These are phyloP conservation scores for Mycena olivaceomarginata DNA, from an alignment of 768 basidiomycete species.

Conservation along the genomic window DNA sequence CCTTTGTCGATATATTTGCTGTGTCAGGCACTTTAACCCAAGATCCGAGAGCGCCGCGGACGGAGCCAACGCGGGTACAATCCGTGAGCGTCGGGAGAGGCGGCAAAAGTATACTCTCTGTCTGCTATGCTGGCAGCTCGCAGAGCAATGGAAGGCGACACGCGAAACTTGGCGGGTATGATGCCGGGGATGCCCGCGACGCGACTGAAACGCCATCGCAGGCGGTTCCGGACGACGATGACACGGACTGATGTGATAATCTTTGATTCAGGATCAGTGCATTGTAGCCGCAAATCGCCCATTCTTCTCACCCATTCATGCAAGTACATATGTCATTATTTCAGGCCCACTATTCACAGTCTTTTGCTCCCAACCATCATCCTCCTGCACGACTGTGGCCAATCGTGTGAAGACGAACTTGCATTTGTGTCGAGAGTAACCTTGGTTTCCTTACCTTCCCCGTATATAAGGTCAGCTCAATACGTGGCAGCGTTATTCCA, in stretches of 20 bases:
- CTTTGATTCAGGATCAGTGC: constrained; percentile 14
- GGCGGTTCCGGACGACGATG: neutral
- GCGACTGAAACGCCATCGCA: neutral
- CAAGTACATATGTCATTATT: constrained; percentile 21
- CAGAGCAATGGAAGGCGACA: too few relatives aligned
- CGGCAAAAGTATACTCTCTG: neutral
- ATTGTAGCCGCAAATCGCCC: neutral
- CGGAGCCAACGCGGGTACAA: constrained; percentile 11
- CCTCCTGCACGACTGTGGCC: neutral
- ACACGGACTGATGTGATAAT: constrained; percentile 17
- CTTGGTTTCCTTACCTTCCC: neutral
- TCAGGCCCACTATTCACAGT: neutral
- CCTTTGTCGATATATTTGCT: constrained; percentile 29
- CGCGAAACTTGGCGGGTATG: neutral
- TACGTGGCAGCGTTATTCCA: neutral
- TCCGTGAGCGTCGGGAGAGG: neutral
- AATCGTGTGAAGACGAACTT: neutral
- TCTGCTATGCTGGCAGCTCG: neutral
- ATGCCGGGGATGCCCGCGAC: neutral
- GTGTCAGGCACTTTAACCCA: constrained; percentile 15
- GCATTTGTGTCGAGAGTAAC: neutral
- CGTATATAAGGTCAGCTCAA: constrained; percentile 13
- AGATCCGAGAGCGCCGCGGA: constrained; percentile 26
- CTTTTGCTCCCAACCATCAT: neutral
- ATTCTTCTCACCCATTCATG: constrained; percentile 18